These are phyloP conservation scores for Claviceps citrina DNA, from an alignment of 2,329 filamentous ascomycete genomes.

Conservation along the genomic window DNA sequence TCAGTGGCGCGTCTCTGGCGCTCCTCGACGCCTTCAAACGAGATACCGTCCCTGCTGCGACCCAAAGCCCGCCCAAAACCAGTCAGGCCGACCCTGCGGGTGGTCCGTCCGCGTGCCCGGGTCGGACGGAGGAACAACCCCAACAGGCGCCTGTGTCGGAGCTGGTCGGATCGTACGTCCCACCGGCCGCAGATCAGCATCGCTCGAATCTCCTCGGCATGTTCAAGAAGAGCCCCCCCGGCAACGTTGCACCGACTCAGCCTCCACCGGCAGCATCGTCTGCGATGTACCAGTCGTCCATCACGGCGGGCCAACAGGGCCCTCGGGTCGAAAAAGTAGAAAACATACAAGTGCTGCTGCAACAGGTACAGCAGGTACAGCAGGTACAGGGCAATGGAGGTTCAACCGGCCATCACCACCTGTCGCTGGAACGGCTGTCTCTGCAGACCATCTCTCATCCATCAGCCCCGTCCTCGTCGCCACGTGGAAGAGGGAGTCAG, in stretches of 20 bases:
- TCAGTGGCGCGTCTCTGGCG: constrained; percentile 28
- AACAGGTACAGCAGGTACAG: constrained; percentile 1
- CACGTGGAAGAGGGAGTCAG: constrained; percentile 4
- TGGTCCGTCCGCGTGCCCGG: too few relatives aligned
- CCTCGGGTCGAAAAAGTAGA: background rate
- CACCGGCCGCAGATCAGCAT: constrained; percentile 19
- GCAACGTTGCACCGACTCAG: constrained; percentile 1
- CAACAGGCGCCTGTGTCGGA: constrained; percentile 12
- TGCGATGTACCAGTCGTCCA: background rate
- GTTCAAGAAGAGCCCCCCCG: constrained; percentile 29
- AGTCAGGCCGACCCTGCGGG: background rate
- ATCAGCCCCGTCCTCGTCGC: constrained; percentile 7
- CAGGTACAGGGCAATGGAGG: constrained; percentile 1
- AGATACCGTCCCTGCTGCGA: constrained; percentile 8
- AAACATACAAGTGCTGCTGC: background rate
- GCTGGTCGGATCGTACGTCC: constrained; percentile 14
- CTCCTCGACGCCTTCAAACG: constrained; percentile 31
- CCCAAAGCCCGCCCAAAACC: background rate
- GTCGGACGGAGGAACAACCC: background rate
- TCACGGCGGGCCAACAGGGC: background rate
- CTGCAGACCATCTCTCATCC: constrained; percentile 9
- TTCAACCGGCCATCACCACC: background rate
- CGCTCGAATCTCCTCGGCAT: constrained; percentile 36
- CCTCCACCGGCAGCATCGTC: background rate
- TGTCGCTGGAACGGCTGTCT: constrained; percentile 11